Base-by-base conservation (phyloP, 768 basidiomycete species). In the Amanita inopinata region DNA sequence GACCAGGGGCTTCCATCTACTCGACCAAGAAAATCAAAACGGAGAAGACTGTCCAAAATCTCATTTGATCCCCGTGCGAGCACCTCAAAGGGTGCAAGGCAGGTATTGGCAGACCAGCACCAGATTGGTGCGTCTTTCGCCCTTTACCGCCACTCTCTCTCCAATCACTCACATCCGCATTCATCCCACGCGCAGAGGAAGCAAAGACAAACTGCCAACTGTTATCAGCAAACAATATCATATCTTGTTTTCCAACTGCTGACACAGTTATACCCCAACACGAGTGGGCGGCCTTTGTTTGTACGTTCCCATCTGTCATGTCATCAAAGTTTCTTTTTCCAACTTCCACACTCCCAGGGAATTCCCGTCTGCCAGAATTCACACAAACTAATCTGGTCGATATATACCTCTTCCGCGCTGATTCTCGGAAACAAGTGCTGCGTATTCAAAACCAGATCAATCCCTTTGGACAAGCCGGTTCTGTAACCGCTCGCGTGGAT, bases 341-440 rank as follows among this genome's bases (percentile, higher is more conserved):
- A 46, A 11, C 9, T 49, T n/a, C 27, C 39, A 17, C 35, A 43
- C 46, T 42, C 35, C 12, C 58, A 87, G 84, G 85, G 85, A 89
- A 90, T 54, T 80, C 77, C 47, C 68, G 70, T 44, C 69, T 77
- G 25, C 84, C 86, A 5, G 68, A 78, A 46, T 66, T 83, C 38
- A 71, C 70, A 27, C 81, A 82, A 61, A 66, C 57, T 23, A 73
- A 78, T 50, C 50, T 56, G 14, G 84, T 91, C 55, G 71, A 91
- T 59, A 65, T 91, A 49, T 89, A 74, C 63, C 80, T 92, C 40
- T 81, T 76, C 59, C 78, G 78, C 46, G 88, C 72, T 19, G 84
- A 87, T 54, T 77, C 82, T 4, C 66, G 67, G 32, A 19, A 63
- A 25, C 62, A 68, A 48, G 63, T 85, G 14, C 59, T 69, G 17